phyloP scores from a whole-genome alignment of 2,329 filamentous ascomycete species.

The Endoconidiophora laricicola region DNA sequence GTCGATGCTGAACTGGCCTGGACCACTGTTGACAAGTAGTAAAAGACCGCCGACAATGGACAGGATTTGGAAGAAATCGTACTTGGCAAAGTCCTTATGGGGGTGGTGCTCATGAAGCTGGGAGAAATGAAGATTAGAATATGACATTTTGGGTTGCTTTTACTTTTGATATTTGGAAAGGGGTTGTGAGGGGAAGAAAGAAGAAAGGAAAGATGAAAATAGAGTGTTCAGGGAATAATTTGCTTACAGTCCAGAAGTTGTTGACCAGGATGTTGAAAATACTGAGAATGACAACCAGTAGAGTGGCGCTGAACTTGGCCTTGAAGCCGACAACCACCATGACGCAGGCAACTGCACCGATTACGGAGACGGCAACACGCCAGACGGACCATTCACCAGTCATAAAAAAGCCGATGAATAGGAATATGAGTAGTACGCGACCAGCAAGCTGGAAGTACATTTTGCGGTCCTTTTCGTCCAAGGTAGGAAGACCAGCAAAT shows the following conservation, averaged over 20 bases:
- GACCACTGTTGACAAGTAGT: constrained; percentile 94
- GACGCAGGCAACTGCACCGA: constrained; percentile 81
- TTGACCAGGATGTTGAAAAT: constrained; percentile 95
- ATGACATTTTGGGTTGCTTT: constrained; percentile 12
- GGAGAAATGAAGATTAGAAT: constrained; percentile 2
- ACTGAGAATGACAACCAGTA: constrained; percentile 87
- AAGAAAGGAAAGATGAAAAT: not conserved
- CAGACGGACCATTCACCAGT: constrained; percentile 84
- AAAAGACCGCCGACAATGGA: constrained; percentile 95
- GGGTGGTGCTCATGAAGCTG: constrained; percentile 94
- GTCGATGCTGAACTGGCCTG: constrained; percentile 93
- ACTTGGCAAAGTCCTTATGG: constrained; percentile 99
- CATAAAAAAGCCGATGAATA: constrained; percentile 94
- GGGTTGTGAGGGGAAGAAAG: constrained; percentile 9
- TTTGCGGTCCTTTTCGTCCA: constrained; percentile 99
- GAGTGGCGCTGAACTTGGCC: constrained; percentile 94
- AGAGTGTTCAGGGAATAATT: not conserved
- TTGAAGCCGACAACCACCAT: constrained; percentile 99
- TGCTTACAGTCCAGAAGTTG: constrained; percentile 96
- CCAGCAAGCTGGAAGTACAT: constrained; percentile 99
- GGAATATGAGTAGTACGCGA: constrained; percentile 87
- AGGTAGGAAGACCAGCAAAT: constrained; percentile 78
- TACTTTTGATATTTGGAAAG: constrained; percentile 15
- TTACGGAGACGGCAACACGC: constrained; percentile 65
- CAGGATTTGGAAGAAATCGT: constrained; percentile 99